These are phyloP conservation scores for Fusarium beomiforme DNA, from an alignment of 2,329 filamentous ascomycete genomes.

Conservation along the genomic window DNA sequence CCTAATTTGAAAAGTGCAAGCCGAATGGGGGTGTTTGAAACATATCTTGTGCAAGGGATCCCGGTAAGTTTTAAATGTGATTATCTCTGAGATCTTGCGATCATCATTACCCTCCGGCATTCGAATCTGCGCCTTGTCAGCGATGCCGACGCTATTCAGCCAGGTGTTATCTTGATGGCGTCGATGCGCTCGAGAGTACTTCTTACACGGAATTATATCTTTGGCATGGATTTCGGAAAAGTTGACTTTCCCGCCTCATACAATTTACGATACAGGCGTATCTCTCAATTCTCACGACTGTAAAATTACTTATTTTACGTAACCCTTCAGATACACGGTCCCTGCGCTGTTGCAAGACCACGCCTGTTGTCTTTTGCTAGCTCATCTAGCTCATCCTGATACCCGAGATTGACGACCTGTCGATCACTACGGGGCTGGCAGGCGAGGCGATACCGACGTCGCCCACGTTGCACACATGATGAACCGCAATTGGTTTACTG, in stretches of 20 bases:
- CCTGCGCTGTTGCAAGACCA: slow-evolving; percentile 5
- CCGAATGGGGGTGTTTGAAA: slow-evolving; percentile 41
- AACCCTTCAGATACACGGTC: neutral
- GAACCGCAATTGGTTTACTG: slow-evolving; percentile 23
- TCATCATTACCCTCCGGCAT: slow-evolving; percentile 30
- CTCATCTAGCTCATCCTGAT: slow-evolving; percentile 35
- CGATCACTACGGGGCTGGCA: slow-evolving; percentile 40
- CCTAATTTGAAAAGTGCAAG: slow-evolving; percentile 28
- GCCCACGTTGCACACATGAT: slow-evolving; percentile 32
- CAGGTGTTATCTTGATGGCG: slow-evolving; percentile 18
- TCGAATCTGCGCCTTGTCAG: slow-evolving; percentile 18
- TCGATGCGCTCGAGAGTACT: slow-evolving; percentile 27
- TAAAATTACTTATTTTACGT: slow-evolving; percentile 16
- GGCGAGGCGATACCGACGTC: slow-evolving; percentile 25
- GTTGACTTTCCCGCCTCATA: neutral
- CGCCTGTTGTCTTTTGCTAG: slow-evolving; percentile 20
- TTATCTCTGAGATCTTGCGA: slow-evolving; percentile 36
- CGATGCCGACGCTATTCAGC: slow-evolving; percentile 35
- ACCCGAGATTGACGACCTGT: slow-evolving; percentile 45
- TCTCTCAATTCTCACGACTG: neutral
- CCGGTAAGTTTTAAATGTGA: slow-evolving; percentile 35
- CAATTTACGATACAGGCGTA: neutral
- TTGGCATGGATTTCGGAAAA: neutral
- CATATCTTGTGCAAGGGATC: slow-evolving; percentile 33
- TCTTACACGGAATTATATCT: neutral